phyloP scores from a whole-genome alignment of 305 asterid genomes.

The Plantago lanceolata region DNA sequence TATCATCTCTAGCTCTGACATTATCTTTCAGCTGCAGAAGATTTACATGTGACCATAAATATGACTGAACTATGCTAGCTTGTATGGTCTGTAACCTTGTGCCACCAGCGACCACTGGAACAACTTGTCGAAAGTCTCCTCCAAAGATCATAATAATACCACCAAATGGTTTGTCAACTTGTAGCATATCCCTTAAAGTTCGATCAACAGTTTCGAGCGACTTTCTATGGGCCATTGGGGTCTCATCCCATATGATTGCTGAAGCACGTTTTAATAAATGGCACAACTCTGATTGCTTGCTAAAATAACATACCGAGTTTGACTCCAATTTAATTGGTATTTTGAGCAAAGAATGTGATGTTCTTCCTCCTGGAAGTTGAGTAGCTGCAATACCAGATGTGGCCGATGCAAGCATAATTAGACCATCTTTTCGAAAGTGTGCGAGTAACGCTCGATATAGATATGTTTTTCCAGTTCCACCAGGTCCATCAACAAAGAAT shows the following conservation, averaged over 20 bases:
- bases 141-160: too few species aligned
- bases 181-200: background rate
- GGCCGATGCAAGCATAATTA: background rate
- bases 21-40: too few species aligned
- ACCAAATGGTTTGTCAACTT: background rate
- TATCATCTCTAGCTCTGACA: too few species aligned
- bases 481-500: background rate
- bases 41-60: too few species aligned
- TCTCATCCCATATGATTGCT: background rate
- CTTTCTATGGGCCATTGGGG: constrained; percentile 5
- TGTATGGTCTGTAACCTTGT: too few species aligned
- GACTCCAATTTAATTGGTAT: too few species aligned
- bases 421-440: background rate
- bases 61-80: too few species aligned
- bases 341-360: background rate
- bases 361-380: background rate
- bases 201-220: background rate
- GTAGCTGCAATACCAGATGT: background rate
- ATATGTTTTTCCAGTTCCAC: background rate
- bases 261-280: background rate
- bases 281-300: background rate
- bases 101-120: too few species aligned
- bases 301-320: background rate
- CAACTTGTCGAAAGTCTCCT: too few species aligned
- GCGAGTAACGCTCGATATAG: background rate